Evolutionary conservation across 306 rosid genomes (phyloP).

Genomic region (Rosa multiflora): DNA sequence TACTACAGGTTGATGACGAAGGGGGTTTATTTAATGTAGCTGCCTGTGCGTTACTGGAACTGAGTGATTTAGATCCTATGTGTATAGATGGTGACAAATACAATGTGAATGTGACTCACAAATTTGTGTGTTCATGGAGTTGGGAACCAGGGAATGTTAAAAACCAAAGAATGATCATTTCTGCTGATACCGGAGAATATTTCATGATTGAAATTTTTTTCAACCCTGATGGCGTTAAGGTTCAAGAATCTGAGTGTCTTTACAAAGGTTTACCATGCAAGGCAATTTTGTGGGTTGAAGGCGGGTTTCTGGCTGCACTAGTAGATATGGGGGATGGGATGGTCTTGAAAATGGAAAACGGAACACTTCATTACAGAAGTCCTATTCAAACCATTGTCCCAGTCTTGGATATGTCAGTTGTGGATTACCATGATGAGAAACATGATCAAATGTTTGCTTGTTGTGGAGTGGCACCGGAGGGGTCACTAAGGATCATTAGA

Average conservation of each 20-base stretch:
- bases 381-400: conserved; percentile 90
- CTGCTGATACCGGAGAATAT: conserved; percentile 80
- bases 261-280: conserved; percentile 78
- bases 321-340: conserved; percentile 94
- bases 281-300: conserved; percentile 83
- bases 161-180: conserved; percentile 67
- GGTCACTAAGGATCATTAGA: conserved; percentile 83
- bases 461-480: conserved; percentile 91
- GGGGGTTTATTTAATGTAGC: conserved; percentile 80
- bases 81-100: conserved; percentile 73
- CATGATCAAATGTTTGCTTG: conserved; percentile 93
- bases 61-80: conserved; percentile 92
- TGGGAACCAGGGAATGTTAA: conserved; percentile 73
- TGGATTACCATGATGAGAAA: conserved; percentile 82
- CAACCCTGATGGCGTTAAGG: conserved; percentile 59
- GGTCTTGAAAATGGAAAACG: conserved; percentile 75
- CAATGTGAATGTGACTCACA: conserved; percentile 47
- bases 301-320: conserved; percentile 79
- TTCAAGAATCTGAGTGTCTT: conserved; percentile 76
- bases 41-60: conserved; percentile 86
- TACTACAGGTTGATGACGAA: conserved; percentile 79
- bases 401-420: conserved; percentile 77
- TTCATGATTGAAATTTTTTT: conserved; percentile 69
- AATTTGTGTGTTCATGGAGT: conserved; percentile 82
- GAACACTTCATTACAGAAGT: conserved; percentile 57